Evolutionary conservation across 306 rosid genomes (phyloP).

Genomic region (Cucumis melo): DNA sequence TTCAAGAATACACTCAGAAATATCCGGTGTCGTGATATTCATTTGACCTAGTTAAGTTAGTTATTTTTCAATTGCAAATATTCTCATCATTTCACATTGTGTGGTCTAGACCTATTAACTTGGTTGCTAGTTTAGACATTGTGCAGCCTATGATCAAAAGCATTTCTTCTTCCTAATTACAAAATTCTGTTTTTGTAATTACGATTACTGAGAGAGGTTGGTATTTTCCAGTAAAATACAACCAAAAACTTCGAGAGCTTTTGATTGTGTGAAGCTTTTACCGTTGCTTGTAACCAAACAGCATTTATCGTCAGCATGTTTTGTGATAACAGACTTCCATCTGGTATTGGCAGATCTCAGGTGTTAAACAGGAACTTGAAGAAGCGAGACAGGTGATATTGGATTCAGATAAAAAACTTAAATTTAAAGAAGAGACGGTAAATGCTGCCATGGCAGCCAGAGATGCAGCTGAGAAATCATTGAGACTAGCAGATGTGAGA

Average conservation of each 20-base stretch:
- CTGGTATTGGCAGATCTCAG: conserved; percentile 52
- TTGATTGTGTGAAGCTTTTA: not conserved
- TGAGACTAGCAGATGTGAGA: conserved; percentile 72
- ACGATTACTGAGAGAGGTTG: not conserved
- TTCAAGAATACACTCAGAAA: not conserved
- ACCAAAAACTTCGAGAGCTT: not conserved
- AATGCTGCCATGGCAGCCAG: conserved; percentile 98
- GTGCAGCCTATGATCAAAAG: not conserved
- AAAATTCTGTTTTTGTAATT: not conserved
- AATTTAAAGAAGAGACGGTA: conserved; percentile 93
- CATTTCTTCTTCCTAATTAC: not conserved
- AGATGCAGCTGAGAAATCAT: conserved; percentile 97
- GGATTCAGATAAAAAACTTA: conserved; percentile 79
- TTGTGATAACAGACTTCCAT: not conserved
- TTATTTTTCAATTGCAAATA: not conserved
- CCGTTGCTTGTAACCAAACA: not conserved
- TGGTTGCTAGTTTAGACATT: not conserved
- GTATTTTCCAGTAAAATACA: not conserved
- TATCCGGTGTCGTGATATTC: not conserved
- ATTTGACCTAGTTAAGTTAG: not conserved
- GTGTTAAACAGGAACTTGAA: conserved; percentile 72
- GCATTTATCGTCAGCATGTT: not conserved
- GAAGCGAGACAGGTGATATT: conserved; percentile 65
- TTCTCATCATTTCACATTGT: not conserved
- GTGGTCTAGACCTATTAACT: not conserved